Evolutionary conservation across 1,284 basidiomycete species (phyloP), one percentile per base, ranked within the genome.

Genomic region (Apiotrichum laibachii): DNA sequence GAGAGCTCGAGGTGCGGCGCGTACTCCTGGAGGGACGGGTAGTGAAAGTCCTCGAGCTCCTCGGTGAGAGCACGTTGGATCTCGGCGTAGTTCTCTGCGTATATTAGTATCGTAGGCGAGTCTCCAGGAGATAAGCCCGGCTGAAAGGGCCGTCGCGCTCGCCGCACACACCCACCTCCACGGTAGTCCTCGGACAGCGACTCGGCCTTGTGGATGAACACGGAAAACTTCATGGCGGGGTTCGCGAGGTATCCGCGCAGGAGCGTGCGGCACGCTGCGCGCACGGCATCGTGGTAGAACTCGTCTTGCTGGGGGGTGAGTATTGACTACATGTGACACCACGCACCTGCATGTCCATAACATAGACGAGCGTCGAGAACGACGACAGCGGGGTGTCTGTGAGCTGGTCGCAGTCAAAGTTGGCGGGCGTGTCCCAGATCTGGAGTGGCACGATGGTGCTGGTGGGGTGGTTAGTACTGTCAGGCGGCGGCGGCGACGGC

Each of bases 171-270:
- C 85, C 34, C 68, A 92, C 92, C 92, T 58, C 89, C 86, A 68
- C 92, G 87, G 74, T 96, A 94, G 68, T 97, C 95, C 67, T 94
- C 92, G 57, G 90, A 88, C 59, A 95, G 80, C 44, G 88, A 89
- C 76, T 98, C 95, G 18, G 92, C 88, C 79, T 99, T 99, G 81
- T 99, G 95, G 18, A 97, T 89, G 71, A 99, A 97, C 26, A 98
- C 87, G 74, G 96, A 92, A 48, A 98, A 84, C 61, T 88, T 86
- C 61, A 95, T 85, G 47, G 82, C 80, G 8, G 87, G 89, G 70
- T 92, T 92, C 49, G 86, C 83, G 44, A 86, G 82, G 71, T 87
- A 88, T 1, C 87, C 87, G 1, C 85, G 83, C 35, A 86, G 81
- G 59, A 92, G 86, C 68, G 90, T 86, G 54, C 88, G 85, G 48